Percentiles rank a stretch among this genome's conserved stretches.
phyloP scores from a whole-genome alignment of 257 asterid genomes.

The Jasminum sambac region DNA sequence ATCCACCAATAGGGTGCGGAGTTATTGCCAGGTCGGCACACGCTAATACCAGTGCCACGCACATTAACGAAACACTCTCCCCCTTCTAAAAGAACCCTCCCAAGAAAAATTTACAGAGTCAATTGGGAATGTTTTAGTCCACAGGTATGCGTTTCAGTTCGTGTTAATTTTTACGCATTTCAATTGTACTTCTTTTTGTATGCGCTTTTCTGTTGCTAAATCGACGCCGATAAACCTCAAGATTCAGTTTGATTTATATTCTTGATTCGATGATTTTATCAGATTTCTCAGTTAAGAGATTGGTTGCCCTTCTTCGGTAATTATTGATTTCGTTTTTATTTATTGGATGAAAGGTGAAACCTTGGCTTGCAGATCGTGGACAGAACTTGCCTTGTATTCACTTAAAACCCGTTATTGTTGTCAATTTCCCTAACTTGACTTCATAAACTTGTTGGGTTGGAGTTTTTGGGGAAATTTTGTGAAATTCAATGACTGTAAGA shows the following conservation, averaged over 20 bases:
- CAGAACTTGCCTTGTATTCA: slow-evolving; percentile 2
- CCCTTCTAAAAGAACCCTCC: neutral
- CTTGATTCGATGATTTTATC: neutral
- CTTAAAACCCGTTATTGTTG: neutral
- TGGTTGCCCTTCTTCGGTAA: neutral
- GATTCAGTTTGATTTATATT: neutral
- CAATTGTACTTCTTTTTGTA: no score
- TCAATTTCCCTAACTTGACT: neutral
- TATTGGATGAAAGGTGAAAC: neutral
- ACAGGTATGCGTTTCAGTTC: neutral
- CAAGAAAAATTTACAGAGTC: neutral
- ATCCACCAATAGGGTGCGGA: neutral
- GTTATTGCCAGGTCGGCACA: neutral
- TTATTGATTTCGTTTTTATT: neutral
- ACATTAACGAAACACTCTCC: neutral
- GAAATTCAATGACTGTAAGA: neutral
- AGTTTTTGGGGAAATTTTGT: neutral
- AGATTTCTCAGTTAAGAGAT: neutral
- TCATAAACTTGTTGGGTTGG: neutral
- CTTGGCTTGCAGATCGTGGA: neutral
- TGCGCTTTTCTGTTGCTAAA: neutral
- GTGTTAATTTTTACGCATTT: neutral
- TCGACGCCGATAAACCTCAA: neutral
- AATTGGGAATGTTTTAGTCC: neutral
- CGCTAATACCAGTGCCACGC: neutral